A percentile compares a stretch with the other conserved stretches of the same genome.
Conservation (phyloP, 768 basidiomycete species). For the Boletus edulis region DNA sequence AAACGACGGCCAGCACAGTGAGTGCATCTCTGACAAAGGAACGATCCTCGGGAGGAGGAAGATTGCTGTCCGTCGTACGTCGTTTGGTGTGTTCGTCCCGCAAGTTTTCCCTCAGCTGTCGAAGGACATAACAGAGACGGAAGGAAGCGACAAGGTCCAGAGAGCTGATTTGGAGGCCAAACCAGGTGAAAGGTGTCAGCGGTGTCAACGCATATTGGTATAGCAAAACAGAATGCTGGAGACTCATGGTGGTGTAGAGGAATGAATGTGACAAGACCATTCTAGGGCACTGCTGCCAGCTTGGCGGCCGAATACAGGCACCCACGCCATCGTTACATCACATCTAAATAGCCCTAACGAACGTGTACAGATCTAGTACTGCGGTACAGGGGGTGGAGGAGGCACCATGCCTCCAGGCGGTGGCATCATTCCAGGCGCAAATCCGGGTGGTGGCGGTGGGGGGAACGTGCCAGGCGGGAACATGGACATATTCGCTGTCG, state of each 20-base stretch:
- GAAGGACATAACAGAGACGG: conserved; percentile 65
- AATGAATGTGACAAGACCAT: neutral
- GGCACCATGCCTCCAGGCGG: conserved; percentile 36
- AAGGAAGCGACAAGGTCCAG: conserved; percentile 68
- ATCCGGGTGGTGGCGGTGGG: conserved; percentile 67
- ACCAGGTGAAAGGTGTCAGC: conserved; percentile 65
- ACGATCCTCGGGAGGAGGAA: conserved; percentile 39
- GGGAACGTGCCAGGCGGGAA: conserved; percentile 49
- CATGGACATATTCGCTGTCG: conserved; percentile 40
- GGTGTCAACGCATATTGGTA: conserved; percentile 56
- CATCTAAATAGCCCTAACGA: neutral
- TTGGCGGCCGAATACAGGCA: neutral
- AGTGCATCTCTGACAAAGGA: conserved; percentile 58
- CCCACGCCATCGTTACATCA: conserved; percentile 1
- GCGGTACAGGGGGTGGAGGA: conserved; percentile 44
- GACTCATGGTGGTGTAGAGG: conserved; percentile 26
- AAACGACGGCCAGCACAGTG: conserved; percentile 66
- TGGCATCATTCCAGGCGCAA: conserved; percentile 46
- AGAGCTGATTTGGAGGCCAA: conserved; percentile 55
- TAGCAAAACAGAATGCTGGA: conserved; percentile 44
- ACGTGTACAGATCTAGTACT: conserved; percentile 24
- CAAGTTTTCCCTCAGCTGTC: conserved; percentile 59
- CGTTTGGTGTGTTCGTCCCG: conserved; percentile 43
- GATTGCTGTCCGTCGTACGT: conserved; percentile 31
- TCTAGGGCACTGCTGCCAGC: neutral